Base-by-base conservation (phyloP, 306 rosid species). In the Vicia sativa region DNA sequence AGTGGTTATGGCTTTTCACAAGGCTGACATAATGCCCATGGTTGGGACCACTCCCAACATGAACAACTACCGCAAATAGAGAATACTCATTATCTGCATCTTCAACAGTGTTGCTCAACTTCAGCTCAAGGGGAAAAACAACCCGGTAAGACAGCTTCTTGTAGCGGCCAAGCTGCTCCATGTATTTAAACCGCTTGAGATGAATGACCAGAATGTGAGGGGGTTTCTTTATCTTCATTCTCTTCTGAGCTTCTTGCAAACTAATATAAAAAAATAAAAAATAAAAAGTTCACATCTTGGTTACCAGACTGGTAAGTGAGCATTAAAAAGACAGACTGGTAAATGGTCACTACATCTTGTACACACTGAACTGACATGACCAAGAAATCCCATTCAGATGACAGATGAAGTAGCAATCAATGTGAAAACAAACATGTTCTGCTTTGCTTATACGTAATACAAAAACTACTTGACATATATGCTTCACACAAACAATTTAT, bases 241-340 rank as follows among this genome's bases (percentile, higher is more conserved):
- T 84, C 87, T 95, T 95, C 83, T 95, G 97, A 10, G 99, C 99
- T 77, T 95, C 99, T 88, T 95, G 99, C 89, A 95, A 88, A 78
- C 99, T 95, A 83, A 66, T 39, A 71, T 29, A 43, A 78, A 12
- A 81, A 81, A 72, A n/a, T n/a, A n/a, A n/a, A n/a, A n/a, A n/a
- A n/a, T n/a, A n/a, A n/a, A 66, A 78, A 38, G 52, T 65, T 72
- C 29, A n/a, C 52, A 15, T 28, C 48, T 71, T 42, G 49, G 68
- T 54, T 37, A 53, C 52, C 77, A 75, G 45, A 38, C 34, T 14
- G 3, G 38, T 56, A 53, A 70, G 62, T 62, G 29, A 48, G 41
- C 54, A 54, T 18, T 14, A 45, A 73, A 72, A 45, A 73, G 67
- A 72, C 77, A 78, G 45, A 38, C 34, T 19, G 3, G 25, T 56